phyloP scores from a whole-genome alignment of 2,329 filamentous ascomycete species.

The Tricladium varicosporioides region DNA sequence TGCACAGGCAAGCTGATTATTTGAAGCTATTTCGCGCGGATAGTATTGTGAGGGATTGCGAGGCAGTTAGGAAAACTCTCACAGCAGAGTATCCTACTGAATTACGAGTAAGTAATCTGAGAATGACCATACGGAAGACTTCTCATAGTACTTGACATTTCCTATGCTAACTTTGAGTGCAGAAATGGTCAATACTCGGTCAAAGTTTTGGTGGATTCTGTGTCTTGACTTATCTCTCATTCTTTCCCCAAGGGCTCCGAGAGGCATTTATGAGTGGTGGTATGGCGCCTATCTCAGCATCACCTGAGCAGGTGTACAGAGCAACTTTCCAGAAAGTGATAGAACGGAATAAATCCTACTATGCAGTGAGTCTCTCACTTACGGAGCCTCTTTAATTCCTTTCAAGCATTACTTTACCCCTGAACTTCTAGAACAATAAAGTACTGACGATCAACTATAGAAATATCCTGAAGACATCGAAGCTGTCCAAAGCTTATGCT shows the following conservation, averaged over 20 bases:
- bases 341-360: conserved; percentile 72
- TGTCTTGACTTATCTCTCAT: conserved; percentile 77
- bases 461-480: conserved; percentile 82
- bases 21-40: conserved; percentile 85
- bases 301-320: conserved; percentile 72
- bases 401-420: too few relatives aligned
- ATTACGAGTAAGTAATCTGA: conserved; percentile 61
- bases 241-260: conserved; percentile 71
- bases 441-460: conserved; percentile 17
- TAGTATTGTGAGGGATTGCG: conserved; percentile 84
- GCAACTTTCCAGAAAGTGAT: conserved; percentile 68
- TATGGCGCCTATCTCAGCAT: conserved; percentile 70
- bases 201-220: conserved; percentile 94
- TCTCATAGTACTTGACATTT: not conserved
- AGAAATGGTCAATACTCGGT: conserved; percentile 80
- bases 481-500: conserved; percentile 63
- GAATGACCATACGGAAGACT: not conserved
- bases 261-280: conserved; percentile 87
- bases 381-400: too few relatives aligned
- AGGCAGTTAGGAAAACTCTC: conserved; percentile 76
- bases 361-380: conserved; percentile 4
- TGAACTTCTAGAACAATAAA: not conserved
- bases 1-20: conserved; percentile 71
- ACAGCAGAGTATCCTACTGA: conserved; percentile 67
- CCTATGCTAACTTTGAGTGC: not conserved